These are phyloP conservation scores for Jatropha multifida DNA, from an alignment of 441 rosid genomes.

Conservation along the genomic window DNA sequence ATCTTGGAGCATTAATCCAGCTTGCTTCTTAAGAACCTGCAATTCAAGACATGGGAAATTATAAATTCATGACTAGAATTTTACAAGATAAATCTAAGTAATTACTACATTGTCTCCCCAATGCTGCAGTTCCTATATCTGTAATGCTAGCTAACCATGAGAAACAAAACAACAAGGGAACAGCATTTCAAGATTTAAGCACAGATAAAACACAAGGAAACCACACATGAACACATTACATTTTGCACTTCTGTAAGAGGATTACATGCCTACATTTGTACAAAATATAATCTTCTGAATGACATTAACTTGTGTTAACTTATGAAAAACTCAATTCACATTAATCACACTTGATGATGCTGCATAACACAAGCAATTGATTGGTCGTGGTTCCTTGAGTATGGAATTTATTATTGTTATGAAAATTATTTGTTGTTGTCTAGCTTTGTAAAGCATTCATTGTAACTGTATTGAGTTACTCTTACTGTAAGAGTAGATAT, in stretches of 20 bases:
- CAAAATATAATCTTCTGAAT: background rate
- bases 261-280: background rate
- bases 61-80: background rate
- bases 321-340: too few species aligned
- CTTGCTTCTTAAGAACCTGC: conserved; percentile 92
- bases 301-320: too few species aligned
- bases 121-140: background rate
- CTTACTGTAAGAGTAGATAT: too few species aligned
- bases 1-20: conserved; percentile 80
- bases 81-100: background rate
- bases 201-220: background rate
- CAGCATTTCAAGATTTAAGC: background rate
- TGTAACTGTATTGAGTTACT: too few species aligned
- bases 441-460: too few species aligned
- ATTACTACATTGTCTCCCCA: background rate
- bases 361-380: too few species aligned
- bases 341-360: too few species aligned
- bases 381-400: too few species aligned
- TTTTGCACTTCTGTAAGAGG: too few species aligned
- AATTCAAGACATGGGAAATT: conserved; percentile 15
- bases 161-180: background rate
- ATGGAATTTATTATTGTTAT: too few species aligned
- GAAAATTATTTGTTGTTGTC: too few species aligned
- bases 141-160: background rate
- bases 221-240: background rate